Evolutionary conservation across 1,284 basidiomycete genomes (phyloP), one percentile per base, ranked within the genome.

Genomic region (Cryptococcus sp.): DNA sequence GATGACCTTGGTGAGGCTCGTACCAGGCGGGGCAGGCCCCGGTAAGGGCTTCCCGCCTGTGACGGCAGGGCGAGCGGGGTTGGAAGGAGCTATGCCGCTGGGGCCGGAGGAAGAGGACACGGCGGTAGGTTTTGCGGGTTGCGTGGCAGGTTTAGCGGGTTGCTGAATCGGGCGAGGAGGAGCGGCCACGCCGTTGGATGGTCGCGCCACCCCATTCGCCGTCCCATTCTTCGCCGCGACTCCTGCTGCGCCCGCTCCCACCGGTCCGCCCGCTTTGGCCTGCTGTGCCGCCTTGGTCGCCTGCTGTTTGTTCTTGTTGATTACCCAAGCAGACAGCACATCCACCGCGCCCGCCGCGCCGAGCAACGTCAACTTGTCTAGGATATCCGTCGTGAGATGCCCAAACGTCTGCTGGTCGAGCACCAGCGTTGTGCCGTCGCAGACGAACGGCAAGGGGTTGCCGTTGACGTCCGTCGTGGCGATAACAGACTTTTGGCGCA

Each of bases 271-370:
- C 5, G 50, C 59, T 28, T 60, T 63, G 24, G 65, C 62, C 51
- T 58, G 46, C 21, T 53, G 57, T 43, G 54, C 57, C 5, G 68
- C 55, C 36, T 65, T 67, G 5, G 64, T 63, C 24, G 67, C 63
- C 50, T 66, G 62, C 46, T 66, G 64, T 57, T 71, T 71, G 55
- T 73, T 70, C 65, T 74, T 74, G 60, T 71, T 73, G 51, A 70
- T 69, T 0, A 76, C 70, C 73, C 73, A 76, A 54, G 67, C 66
- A 12, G 68, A 68, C 18, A 76, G 51, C 1, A 73, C 73, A 53
- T 72, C 72, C 12, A 76, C 68, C 11, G 73, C 73, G 4, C 64
- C 68, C 0, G 67, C 66, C 6, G 71, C 68, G 35, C 73, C 72
- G 16, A 76, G 64, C 11, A 65, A 45, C 37, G 68, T 66, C 7